Evolutionary conservation across 2,329 filamentous ascomycete species (phyloP), one percentile per base, ranked within the genome.

Genomic region (Aureobasidium zeae): DNA sequence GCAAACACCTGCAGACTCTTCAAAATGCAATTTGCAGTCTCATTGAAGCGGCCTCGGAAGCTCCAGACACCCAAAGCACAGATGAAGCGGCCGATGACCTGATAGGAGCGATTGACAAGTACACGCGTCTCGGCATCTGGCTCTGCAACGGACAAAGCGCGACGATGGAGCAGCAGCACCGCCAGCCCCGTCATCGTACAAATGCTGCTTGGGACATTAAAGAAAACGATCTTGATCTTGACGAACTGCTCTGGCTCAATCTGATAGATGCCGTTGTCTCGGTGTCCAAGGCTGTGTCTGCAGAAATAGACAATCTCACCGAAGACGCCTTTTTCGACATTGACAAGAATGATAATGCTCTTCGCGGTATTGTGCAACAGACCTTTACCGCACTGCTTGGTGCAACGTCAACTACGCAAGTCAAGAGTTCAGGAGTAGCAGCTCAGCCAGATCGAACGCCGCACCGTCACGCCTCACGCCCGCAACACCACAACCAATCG

Each of bases 51-150:
- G 70, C 71, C 0, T 65, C 68, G 4, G 71, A 78, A 1, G 72
- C 73, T 20, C 70, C 71, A 2, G 73, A 81, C 45, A 66, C 71
- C 1, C 63, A 67, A 2, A 73, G 71, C 35, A 72, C 80, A 2
- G 74, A 79, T 47, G 76, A 81, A 49, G 76, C 83, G 0, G 77
- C 82, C 0, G 76, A 82, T 45, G 82, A 88, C 45, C 70, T 94
- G 1, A 70, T 94, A 3, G 75, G 78, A 46, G 79, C 82, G 1
- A 67, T 98, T 13, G 81, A 93, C 49, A 95, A 94, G 59, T 96
- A 94, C 63, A 79, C 82, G 1, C 81, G 87, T 51, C 86, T 98
- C 1, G 91, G 93, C 11, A 89, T 94, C 38, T 98, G 91, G 91
- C 70, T 98, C 10, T 96, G 91, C 54, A 86, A 93, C 62, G 79